Conservation (phyloP, 352 stramenopile genomes). For the Phytopythium cucurbitacearum region DNA sequence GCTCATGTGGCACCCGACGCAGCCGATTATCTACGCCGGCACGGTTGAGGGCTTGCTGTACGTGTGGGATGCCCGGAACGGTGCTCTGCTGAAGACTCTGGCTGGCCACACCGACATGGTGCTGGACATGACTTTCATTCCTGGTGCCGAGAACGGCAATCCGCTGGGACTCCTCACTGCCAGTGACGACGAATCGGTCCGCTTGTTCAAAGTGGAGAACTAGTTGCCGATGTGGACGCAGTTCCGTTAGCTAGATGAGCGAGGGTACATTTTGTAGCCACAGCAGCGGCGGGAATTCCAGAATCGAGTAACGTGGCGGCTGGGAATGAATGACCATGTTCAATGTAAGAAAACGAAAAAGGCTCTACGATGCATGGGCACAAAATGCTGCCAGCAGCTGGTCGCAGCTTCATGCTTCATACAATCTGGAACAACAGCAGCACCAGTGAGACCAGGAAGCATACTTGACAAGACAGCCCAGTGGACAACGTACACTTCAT, state of each 20-base stretch:
- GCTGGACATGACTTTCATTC: constrained; percentile 84
- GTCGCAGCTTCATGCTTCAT: constrained; percentile 80
- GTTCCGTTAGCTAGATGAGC: not conserved
- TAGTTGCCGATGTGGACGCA: constrained; percentile 16
- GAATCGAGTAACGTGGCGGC: not conserved
- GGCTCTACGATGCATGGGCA: constrained; percentile 42
- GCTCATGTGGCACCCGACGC: constrained; percentile 86
- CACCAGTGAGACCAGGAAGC: not conserved
- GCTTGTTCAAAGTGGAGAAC: constrained; percentile 63
- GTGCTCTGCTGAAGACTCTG: constrained; percentile 67
- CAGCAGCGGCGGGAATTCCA: not conserved
- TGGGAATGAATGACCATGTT: constrained; percentile 17
- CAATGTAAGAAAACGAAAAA: constrained; percentile 20
- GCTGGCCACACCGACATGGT: constrained; percentile 91
- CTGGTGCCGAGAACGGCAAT: constrained; percentile 28
- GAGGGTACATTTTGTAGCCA: not conserved
- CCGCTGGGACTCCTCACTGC: constrained; percentile 66
- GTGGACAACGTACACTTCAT: constrained; percentile 77
- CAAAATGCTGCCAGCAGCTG: constrained; percentile 59
- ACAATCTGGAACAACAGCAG: constrained; percentile 47
- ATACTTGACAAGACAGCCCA: not conserved
- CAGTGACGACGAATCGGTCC: constrained; percentile 80
- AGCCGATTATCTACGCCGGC: constrained; percentile 85
- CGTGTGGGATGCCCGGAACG: constrained; percentile 88
- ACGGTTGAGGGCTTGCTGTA: constrained; percentile 89